Percentiles rank a stretch among this genome's conserved stretches.
These are phyloP conservation scores for Aegilops sharonensis DNA, from an alignment of 176 grass and related monocot species.

Conservation along the genomic window DNA sequence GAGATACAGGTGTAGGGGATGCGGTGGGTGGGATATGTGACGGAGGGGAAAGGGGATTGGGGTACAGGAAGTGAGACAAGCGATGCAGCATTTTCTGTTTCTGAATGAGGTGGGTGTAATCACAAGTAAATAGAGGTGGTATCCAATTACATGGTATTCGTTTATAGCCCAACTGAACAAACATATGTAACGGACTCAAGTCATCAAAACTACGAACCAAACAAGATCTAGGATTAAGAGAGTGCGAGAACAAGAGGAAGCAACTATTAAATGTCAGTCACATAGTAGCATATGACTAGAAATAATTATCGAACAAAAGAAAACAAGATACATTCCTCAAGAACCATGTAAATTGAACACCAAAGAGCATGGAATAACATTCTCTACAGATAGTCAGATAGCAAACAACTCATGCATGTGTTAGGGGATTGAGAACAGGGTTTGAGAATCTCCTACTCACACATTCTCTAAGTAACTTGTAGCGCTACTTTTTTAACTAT, in stretches of 20 bases:
- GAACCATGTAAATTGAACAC: constrained; percentile 13
- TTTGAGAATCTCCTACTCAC: background rate
- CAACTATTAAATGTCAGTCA: background rate
- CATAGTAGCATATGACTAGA: background rate
- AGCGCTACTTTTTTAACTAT: background rate
- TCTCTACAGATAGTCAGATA: background rate
- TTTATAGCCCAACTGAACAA: background rate
- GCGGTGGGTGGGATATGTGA: background rate
- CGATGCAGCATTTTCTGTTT: background rate
- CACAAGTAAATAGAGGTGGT: background rate
- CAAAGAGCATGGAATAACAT: background rate
- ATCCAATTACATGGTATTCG: background rate
- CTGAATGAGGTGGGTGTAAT: background rate
- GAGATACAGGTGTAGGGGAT: background rate
- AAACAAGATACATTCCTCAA: background rate
- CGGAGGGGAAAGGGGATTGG: too few species aligned
- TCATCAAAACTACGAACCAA: background rate
- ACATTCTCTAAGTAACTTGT: background rate
- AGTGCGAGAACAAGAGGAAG: background rate
- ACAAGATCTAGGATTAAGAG: background rate
- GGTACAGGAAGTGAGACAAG: background rate
- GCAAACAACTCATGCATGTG: background rate
- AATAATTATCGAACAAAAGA: background rate
- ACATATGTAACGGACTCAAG: background rate
- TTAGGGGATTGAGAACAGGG: background rate